These are phyloP conservation scores for Trichophyton equinum DNA, from an alignment of 2,329 filamentous ascomycete genomes.

Conservation along the genomic window DNA sequence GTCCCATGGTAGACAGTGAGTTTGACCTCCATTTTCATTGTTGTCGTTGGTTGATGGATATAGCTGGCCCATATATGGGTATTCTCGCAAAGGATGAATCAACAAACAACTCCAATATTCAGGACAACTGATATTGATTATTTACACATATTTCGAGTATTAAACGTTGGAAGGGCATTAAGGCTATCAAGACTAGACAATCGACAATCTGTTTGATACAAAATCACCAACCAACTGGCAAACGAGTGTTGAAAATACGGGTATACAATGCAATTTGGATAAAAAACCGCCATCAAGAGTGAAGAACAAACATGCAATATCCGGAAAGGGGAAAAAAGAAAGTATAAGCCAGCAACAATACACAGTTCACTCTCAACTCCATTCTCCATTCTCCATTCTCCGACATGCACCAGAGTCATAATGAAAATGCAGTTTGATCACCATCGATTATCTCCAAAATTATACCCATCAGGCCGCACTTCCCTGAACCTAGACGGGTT, in stretches of 20 bases:
- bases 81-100: not conserved
- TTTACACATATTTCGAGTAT: not conserved
- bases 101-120: not conserved
- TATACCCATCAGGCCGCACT: slow-evolving; percentile 7
- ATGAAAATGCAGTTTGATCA: not conserved
- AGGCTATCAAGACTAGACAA: not conserved
- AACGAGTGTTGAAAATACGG: not conserved
- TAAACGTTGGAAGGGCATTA: not conserved
- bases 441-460: slow-evolving; percentile 5
- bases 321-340: not conserved
- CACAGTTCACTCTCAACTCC: not conserved
- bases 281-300: not conserved
- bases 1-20: not conserved
- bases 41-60: not conserved
- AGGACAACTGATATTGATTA: not conserved
- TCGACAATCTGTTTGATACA: not conserved
- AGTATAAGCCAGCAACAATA: not conserved
- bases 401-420: not conserved
- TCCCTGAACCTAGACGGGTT: slow-evolving; percentile 2
- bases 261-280: not conserved
- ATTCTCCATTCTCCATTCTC: not conserved
- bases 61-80: not conserved
- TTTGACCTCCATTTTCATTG: not conserved
- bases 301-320: not conserved
- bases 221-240: not conserved